Conservation (phyloP, 768 basidiomycete genomes). For the Termitomyces sp. region DNA sequence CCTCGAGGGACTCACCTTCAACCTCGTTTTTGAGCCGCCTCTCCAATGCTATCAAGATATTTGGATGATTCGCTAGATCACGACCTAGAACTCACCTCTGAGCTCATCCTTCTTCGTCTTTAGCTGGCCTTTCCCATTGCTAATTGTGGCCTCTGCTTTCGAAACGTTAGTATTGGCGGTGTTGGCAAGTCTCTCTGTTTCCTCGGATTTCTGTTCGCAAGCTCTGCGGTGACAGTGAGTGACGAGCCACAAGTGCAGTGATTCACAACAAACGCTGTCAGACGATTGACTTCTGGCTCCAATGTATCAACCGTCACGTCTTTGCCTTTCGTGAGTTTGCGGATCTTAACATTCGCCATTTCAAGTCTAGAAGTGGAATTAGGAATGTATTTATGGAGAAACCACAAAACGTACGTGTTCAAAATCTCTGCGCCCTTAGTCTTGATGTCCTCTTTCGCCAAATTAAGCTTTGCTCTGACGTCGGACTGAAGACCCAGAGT, state of each 20-base stretch:
- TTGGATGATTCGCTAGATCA: neutral
- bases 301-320: constrained; percentile 59
- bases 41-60: constrained; percentile 37
- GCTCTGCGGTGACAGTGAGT: constrained; percentile 35
- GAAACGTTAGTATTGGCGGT: constrained; percentile 53
- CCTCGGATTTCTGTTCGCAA: constrained; percentile 57
- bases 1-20: constrained; percentile 32
- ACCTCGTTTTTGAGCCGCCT: constrained; percentile 31
- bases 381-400: neutral
- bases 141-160: constrained; percentile 55
- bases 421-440: constrained; percentile 61
- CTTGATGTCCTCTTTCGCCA: constrained; percentile 66
- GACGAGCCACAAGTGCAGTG: neutral
- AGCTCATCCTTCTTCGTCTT: constrained; percentile 58
- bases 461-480: constrained; percentile 67
- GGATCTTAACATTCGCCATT: constrained; percentile 53
- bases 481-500: constrained; percentile 75
- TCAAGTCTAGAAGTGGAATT: constrained; percentile 45
- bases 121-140: constrained; percentile 53
- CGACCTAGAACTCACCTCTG: constrained; percentile 37
- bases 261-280: constrained; percentile 43
- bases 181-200: constrained; percentile 37
- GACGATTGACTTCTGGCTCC: constrained; percentile 64
- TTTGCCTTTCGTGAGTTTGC: constrained; percentile 49
- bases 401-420: constrained; percentile 50